Conservation (phyloP, 2,329 filamentous ascomycete species). For the Fusarium euwallaceae region DNA sequence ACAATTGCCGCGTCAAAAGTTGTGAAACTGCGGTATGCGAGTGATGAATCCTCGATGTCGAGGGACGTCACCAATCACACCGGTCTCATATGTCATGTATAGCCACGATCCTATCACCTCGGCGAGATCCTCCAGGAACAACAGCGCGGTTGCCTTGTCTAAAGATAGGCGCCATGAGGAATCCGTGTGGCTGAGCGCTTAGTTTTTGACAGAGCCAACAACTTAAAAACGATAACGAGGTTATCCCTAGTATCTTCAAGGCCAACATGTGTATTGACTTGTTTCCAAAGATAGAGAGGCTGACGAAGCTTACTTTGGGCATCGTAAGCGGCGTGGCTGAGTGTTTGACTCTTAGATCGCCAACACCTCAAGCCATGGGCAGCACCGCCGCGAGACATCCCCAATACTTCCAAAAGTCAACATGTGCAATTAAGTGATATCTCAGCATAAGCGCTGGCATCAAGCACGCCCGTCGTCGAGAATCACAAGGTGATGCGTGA, state of each 20-base stretch:
- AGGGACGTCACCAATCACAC: not conserved
- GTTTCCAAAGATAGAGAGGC: not conserved
- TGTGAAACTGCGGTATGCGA: not conserved
- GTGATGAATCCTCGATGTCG: not conserved
- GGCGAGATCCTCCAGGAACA: not conserved
- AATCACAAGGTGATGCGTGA: not conserved
- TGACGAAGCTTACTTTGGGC: not conserved
- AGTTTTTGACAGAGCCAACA: not conserved
- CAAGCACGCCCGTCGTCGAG: not conserved
- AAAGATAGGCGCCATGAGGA: not conserved
- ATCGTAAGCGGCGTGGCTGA: not conserved
- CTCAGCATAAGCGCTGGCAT: not conserved
- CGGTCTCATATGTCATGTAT: not conserved
- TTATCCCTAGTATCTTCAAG: not conserved
- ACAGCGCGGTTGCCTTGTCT: not conserved
- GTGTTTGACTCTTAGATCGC: not conserved
- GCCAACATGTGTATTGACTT: not conserved
- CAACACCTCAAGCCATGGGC: not conserved
- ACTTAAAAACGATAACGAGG: not conserved
- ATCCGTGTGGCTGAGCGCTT: not conserved
- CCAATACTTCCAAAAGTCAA: not conserved
- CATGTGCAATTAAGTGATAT: not conserved
- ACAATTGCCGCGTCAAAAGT: not conserved
- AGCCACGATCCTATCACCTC: not conserved
- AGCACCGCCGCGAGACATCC: not conserved